Base-by-base conservation (phyloP, 2,329 filamentous ascomycete species). In the Colletotrichum caudatum region DNA sequence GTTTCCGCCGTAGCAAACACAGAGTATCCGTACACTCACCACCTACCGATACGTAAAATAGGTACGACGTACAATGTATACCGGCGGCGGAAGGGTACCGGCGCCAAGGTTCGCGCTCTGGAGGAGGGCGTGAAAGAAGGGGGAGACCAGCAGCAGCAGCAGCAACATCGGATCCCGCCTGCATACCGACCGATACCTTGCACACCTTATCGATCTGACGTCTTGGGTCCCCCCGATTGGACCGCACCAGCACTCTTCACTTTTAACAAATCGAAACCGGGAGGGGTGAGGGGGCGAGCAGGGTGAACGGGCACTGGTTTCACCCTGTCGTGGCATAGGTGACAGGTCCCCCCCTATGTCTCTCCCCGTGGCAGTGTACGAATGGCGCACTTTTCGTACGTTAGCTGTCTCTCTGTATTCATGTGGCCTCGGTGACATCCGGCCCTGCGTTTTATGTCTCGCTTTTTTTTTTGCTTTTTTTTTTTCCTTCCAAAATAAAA, bases 171-270 rank as follows among this genome's bases (percentile, higher is more conserved):
- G 26, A 37, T 44, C 51, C 46, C 64, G 20, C 46, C 9, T 46
- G 26, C 37, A 54, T 33, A 37, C n/a, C 7, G 20, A 37, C n/a
- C 7, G 20, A 48, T 48, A 11, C 46, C 56, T 9, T 46, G 26
- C 37, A 54, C 23, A 44, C 60, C 53, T 64, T 48, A 68, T 68
- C 65, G 69, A 71, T 69, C 64, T 59, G n/a, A 41, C 58, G 58
- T 59, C 54, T 46, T 46, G 44, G 44, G 44, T 46, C 9, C 46
- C 18, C 5, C 46, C 46, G 46, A 23, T 48, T 48, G 46, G 46
- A 48, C 46, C 12, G 46, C 46, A n/a, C n/a, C 9, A 23, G 46
- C 20, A 48, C 46, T 48, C 2, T 23, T 48, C 46, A 48, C 46
- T 46, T 46, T 46, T 20, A 46, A 20, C 44, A 46, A 20, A 46